These are phyloP conservation scores for Typha latifolia DNA, from an alignment of 176 grass and related monocot species.

Conservation along the genomic window DNA sequence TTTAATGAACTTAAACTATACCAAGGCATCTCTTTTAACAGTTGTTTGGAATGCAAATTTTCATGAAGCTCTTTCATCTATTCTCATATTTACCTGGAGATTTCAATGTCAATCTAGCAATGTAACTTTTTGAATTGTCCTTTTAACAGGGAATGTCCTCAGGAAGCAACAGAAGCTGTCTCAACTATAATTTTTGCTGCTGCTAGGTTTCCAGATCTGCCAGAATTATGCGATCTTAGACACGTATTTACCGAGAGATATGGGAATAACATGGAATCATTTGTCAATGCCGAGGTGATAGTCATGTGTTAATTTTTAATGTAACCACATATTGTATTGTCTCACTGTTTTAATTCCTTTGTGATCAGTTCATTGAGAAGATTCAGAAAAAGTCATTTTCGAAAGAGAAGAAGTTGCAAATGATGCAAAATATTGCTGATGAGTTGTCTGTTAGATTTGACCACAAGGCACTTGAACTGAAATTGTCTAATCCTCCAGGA, in stretches of 20 bases:
- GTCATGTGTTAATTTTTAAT: slow-evolving; percentile 12
- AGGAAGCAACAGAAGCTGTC: slow-evolving; percentile 74
- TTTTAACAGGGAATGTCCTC: slow-evolving; percentile 69
- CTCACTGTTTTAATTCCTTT: slow-evolving; percentile 15
- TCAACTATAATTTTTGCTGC: slow-evolving; percentile 88
- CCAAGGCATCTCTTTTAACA: background rate
- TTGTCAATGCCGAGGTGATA: slow-evolving; percentile 69
- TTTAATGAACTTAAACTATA: background rate
- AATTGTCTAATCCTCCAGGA: slow-evolving; percentile 35
- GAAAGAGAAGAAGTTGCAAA: slow-evolving; percentile 64
- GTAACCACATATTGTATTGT: slow-evolving; percentile 9
- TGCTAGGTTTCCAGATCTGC: slow-evolving; percentile 82
- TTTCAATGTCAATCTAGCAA: background rate
- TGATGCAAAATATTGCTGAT: slow-evolving; percentile 62
- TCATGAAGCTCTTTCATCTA: background rate
- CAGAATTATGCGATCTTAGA: slow-evolving; percentile 77
- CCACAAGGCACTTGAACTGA: slow-evolving; percentile 29
- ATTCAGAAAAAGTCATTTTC: slow-evolving; percentile 73
- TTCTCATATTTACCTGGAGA: background rate
- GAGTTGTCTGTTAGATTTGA: slow-evolving; percentile 64
- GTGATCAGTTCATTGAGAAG: slow-evolving; percentile 75
- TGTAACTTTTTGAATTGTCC: slow-evolving; percentile 22
- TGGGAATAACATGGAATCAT: slow-evolving; percentile 49
- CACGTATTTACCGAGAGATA: slow-evolving; percentile 67
- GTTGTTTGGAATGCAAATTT: background rate